Base-by-base conservation (phyloP, 768 basidiomycete species). In the Rubroboletus satanas region DNA sequence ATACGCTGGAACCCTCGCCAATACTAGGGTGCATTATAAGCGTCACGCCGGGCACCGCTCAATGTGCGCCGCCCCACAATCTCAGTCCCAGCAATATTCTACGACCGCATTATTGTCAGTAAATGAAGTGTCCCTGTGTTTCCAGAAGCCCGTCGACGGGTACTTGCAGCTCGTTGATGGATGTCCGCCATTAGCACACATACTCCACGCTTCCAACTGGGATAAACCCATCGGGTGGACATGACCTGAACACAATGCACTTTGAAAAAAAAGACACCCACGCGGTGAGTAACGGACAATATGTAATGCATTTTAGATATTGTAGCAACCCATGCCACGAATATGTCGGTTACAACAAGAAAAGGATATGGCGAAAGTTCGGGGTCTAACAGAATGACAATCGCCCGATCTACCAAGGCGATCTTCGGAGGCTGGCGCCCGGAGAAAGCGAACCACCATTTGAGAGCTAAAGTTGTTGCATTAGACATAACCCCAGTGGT, bases 391-490 rank as follows among this genome's bases (percentile, higher is more conserved):
- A 31, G 52, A 33, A 45, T 18, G 36, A 38, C 46, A 39, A 57
- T 23, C 28, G 26, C 39, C 55, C 50, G 29, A 17, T 59, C 49
- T 66, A 71, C 70, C 70, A 71, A 43, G 71, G 69, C 5, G 70
- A 67, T 59, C 72, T 68, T 54, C 70, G 70, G 39, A 71, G 62
- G 33, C 62, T 54, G 11, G 60, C 41, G 8, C 44, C 53, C 54
- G 60, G 59, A 36, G 68, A 61, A 23, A 72, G 55, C 17, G 61
- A 65, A 39, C 66, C 70, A 23, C 70, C 70, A n/a, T 59, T 73
- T 6, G 66, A 58, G 17, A 71, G 68, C 70, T 71, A 51, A 2
- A 17, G 15, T 43, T 11, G 31, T 49, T 18, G 8, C 42, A 60
- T 58, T 2, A 58, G 52, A 53, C 44, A 35, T 23, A n/a, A 32